Evolutionary conservation across 2,329 filamentous ascomycete genomes (phyloP), one percentile per base, ranked within the genome.

Genomic region (Gnomoniopsis sp.): DNA sequence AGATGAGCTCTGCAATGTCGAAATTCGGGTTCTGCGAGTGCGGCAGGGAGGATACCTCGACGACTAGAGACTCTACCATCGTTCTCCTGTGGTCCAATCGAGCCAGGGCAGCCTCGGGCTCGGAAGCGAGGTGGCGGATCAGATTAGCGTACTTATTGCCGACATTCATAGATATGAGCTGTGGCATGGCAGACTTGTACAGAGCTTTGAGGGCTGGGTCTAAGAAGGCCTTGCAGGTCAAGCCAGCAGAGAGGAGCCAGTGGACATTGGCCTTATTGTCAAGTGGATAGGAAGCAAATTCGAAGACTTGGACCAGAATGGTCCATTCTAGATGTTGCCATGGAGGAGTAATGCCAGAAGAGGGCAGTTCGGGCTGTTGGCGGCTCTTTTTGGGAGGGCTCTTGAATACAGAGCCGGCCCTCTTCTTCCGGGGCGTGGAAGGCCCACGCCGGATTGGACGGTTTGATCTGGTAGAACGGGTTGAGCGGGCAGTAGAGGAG

Each of bases 161-260:
- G 69, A 77, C 80, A 57, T 71, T 66, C 56, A 74, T 65, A 38
- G 68, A 73, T 48, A 95, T 75, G 14, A 58, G 52, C 38, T 56
- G 49, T 4, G 56, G 50, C 1, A 86, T 86, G 10, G 90, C 90
- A 6, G 79, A 84, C 49, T 81, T 78, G 69, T 95, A 95, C 6
- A 96, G 77, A 1, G 84, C 87, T 6, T 86, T 86, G 53, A 95
- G 72, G 1, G 89, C 89, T 6, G 91, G 88, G 65, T 92, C 90
- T 0, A 83, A 75, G 58, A 93, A 91, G 2, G 79, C 71, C 53
- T 78, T 82, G 65, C 88, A 93, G 17, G 85, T 74, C 2, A 80
- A 77, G 38, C 88, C 85, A 48, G 83, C 75, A n/a, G 78, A 76
- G 11, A 88, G 72, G 7, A 96, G 81, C 88, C 88, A 91, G 65